Evolutionary conservation across 2,329 filamentous ascomycete species (phyloP).

Genomic region (Fusarium irregulare): DNA sequence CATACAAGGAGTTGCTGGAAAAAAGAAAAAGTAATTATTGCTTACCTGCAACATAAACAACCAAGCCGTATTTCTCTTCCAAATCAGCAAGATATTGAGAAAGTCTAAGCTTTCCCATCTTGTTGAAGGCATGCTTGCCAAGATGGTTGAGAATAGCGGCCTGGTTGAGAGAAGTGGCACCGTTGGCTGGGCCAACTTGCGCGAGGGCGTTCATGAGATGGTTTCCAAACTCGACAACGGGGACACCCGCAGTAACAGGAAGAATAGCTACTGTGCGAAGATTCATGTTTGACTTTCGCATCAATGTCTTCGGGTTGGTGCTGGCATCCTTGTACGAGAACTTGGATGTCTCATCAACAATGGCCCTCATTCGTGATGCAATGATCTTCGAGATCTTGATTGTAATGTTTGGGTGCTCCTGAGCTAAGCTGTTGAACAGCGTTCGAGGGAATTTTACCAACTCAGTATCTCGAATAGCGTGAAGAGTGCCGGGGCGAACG

Average conservation of each 20-base stretch:
- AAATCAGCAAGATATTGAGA: slow-evolving; percentile 96
- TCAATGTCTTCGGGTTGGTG: slow-evolving; percentile 62
- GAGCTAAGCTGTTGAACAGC: slow-evolving; percentile 95
- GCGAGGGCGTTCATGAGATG: slow-evolving; percentile 86
- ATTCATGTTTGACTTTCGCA: slow-evolving; percentile 87
- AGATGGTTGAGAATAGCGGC: slow-evolving; percentile 94
- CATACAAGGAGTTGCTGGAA: slow-evolving; percentile 50
- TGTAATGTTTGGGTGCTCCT: slow-evolving; percentile 97
- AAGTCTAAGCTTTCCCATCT: slow-evolving; percentile 95
- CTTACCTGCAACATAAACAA: slow-evolving; percentile 89
- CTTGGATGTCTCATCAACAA: slow-evolving; percentile 83
- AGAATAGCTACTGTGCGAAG: slow-evolving; percentile 92
- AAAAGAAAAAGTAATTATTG: slow-evolving; percentile 19
- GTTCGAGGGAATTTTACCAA: slow-evolving; percentile 95
- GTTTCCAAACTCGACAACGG: slow-evolving; percentile 94
- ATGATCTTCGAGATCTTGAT: slow-evolving; percentile 99
- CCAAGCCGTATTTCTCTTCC: slow-evolving; percentile 95
- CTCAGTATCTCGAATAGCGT: slow-evolving; percentile 96
- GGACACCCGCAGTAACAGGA: slow-evolving; percentile 89
- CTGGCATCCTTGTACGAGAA: slow-evolving; percentile 73
- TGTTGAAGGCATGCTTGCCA: slow-evolving; percentile 94
- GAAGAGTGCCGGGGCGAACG: slow-evolving; percentile 86
- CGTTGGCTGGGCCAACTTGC: slow-evolving; percentile 89
- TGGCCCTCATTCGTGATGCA: slow-evolving; percentile 88
- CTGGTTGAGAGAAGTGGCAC: slow-evolving; percentile 92